phyloP scores from a whole-genome alignment of 768 basidiomycete genomes.

The Termitomyces bulborhizus region DNA sequence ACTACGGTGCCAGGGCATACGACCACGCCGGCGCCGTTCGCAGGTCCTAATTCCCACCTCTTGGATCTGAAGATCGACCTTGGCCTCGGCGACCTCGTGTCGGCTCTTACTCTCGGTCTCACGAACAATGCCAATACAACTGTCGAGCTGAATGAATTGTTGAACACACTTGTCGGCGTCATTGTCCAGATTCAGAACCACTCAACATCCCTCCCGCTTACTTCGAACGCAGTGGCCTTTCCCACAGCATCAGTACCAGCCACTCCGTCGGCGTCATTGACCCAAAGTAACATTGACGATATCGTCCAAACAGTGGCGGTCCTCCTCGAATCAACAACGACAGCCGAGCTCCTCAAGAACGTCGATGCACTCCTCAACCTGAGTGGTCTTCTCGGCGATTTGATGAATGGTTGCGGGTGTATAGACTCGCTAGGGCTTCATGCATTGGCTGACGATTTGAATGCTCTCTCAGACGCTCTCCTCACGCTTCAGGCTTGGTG shows the following conservation, averaged over 20 bases:
- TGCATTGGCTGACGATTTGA: constrained; percentile 6
- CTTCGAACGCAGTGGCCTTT: background rate
- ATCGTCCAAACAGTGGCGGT: constrained; percentile 9
- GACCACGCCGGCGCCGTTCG: background rate
- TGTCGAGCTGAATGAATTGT: constrained; percentile 5
- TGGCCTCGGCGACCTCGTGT: constrained; percentile 7
- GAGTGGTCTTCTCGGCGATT: background rate
- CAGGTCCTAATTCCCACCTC: background rate
- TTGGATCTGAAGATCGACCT: constrained; percentile 7
- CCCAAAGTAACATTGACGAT: constrained; percentile 6
- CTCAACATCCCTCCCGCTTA: constrained; percentile 10
- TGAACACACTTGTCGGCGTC: constrained; percentile 7
- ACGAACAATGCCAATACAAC: constrained; percentile 1
- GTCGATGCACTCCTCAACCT: constrained; percentile 8
- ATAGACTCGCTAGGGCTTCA: constrained; percentile 8
- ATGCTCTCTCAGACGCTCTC: constrained; percentile 7
- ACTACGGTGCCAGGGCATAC: background rate
- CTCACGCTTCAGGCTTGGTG: constrained; percentile 11
- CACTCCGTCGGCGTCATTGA: background rate
- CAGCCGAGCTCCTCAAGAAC: constrained; percentile 5
- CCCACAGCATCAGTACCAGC: background rate
- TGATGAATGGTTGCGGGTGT: constrained; percentile 10
- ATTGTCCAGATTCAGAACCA: constrained; percentile 7
- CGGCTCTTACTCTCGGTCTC: constrained; percentile 5
- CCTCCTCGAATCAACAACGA: constrained; percentile 10